Base-by-base conservation (phyloP, 2,329 filamentous ascomycete genomes). In the Fusarium tricinctum region DNA sequence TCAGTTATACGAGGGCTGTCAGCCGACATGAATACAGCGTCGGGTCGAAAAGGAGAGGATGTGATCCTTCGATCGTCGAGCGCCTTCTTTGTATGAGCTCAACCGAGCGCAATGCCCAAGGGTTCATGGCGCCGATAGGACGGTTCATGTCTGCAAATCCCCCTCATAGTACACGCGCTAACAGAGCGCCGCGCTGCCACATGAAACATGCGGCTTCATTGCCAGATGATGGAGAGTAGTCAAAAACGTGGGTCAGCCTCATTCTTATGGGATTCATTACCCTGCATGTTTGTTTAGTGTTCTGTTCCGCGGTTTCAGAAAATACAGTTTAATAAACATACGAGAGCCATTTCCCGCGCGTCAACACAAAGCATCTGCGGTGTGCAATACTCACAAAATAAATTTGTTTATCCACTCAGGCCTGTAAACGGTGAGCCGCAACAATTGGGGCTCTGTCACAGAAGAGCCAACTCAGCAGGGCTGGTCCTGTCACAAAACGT, bases 201-300 rank as follows among this genome's bases (percentile, higher is more conserved):
- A 73, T 73, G 70, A 73, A 73, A 73, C 70, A 45, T 49, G 43
- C 35, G 47, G 60, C 68, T 65, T 69, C 47, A 59, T 49, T 55
- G 52, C 56, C 40, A 58, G 61, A 58, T 56, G 46, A 52, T 43
- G 19, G 56, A 54, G 44, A 58, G 35, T 30, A 32, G 39, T 38
- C 38, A 47, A 39, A 32, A 49, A 45, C 51, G 23, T 48, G 39
- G 30, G 17, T 17, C 32, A 64, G 45, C 20, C 56, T 40, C 9
- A n/a, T 26, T n/a, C 33, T 46, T 35, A n/a, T 8, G 17, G 33
- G 33, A 38, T 38, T n/a, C 33, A 38, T 17, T 38, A 38, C 33
- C 33, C 17, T 23, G 9, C 14, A 17, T 28, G 30, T 38, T 47
- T 14, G 42, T 47, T 38, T 15, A n/a, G 8, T 8, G 4, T 28